Evolutionary conservation across 2,329 filamentous ascomycete species (phyloP).

Genomic region (Emmonsia crescens): DNA sequence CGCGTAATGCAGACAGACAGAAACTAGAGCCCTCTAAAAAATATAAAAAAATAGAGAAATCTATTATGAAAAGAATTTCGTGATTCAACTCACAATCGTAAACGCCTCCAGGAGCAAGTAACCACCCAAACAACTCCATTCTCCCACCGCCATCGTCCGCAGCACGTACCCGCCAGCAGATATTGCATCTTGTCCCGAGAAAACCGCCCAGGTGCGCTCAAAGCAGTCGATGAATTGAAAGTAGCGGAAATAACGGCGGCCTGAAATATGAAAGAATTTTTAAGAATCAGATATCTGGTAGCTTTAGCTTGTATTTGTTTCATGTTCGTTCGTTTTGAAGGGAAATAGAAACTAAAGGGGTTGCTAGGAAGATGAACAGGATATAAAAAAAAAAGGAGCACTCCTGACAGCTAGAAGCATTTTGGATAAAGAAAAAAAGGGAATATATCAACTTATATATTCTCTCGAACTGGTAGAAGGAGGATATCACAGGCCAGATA

Average conservation of each 20-base stretch:
- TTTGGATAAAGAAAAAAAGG: neutral
- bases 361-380: neutral
- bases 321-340: no score
- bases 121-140: slow-evolving; percentile 51
- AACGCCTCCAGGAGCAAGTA: slow-evolving; percentile 58
- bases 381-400: neutral
- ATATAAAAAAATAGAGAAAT: neutral
- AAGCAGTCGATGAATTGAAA: slow-evolving; percentile 58
- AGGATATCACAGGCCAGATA: neutral
- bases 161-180: slow-evolving; percentile 20
- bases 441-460: neutral
- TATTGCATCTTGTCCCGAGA: slow-evolving; percentile 18
- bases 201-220: slow-evolving; percentile 38
- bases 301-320: no score
- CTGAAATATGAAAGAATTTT: slow-evolving; percentile 19
- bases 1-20: no score
- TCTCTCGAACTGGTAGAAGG: neutral
- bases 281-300: neutral
- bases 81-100: slow-evolving; percentile 44
- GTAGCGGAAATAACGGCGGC: slow-evolving; percentile 54
- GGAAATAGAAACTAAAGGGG: neutral
- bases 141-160: slow-evolving; percentile 44
- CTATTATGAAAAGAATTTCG: neutral
- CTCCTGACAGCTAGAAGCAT: neutral
- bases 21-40: neutral